A percentile compares a stretch with the other conserved stretches of the same genome.
Conservation (phyloP, 805 yeast genomes). For the Starmerella bacillaris region DNA sequence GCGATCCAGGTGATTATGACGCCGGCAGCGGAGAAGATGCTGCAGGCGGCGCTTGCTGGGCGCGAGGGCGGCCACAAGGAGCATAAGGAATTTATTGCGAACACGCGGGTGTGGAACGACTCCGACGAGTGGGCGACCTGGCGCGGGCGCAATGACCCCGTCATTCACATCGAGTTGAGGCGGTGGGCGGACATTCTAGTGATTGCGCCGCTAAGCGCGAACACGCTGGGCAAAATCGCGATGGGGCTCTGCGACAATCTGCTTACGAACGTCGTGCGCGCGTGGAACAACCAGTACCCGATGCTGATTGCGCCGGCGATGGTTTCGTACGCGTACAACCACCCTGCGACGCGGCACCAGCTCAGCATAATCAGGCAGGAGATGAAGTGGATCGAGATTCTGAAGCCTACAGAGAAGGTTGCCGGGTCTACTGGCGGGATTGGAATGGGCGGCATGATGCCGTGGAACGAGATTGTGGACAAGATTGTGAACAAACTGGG, state of each 20-base stretch:
- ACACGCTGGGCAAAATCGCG: constrained; percentile 75
- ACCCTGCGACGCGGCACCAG: constrained; percentile 74
- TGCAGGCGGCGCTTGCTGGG: constrained; percentile 7
- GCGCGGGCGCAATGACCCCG: constrained; percentile 70
- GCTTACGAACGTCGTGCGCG: constrained; percentile 74
- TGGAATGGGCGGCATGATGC: constrained; percentile 99
- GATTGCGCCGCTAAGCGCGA: constrained; percentile 89
- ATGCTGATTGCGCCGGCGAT: constrained; percentile 85
- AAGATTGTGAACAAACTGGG: constrained; percentile 56
- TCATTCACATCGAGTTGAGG: constrained; percentile 80
- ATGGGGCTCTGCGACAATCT: constrained; percentile 85
- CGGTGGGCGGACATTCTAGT: constrained; percentile 92
- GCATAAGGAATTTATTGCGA: constrained; percentile 40
- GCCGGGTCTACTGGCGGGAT: constrained; percentile 87
- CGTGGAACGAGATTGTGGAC: constrained; percentile 85
- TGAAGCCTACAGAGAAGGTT: constrained; percentile 87
- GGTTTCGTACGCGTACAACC: constrained; percentile 83
- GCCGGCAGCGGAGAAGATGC: constrained; percentile 68
- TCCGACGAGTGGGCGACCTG: constrained; percentile 90
- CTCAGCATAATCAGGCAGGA: constrained; percentile 60
- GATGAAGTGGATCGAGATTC: constrained; percentile 88
- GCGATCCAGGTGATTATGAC: constrained; percentile 79
- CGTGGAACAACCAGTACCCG: constrained; percentile 89
- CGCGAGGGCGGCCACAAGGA: not conserved
- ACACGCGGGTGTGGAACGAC: constrained; percentile 80